Conservation (phyloP, 768 basidiomycete genomes). For the Kwoniella shandongensis region DNA sequence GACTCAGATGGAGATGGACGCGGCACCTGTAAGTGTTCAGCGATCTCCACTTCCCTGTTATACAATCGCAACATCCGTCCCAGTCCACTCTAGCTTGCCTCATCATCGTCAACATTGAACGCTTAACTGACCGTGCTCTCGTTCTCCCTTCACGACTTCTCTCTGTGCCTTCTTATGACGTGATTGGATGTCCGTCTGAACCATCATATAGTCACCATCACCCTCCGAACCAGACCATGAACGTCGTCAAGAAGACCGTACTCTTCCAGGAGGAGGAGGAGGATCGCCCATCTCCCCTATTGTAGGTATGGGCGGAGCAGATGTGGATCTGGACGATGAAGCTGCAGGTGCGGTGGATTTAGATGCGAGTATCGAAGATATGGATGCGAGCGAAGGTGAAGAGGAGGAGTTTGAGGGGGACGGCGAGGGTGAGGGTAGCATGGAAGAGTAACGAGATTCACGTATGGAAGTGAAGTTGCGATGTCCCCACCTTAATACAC, state of each 20-base stretch:
- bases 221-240: slow-evolving; percentile 43
- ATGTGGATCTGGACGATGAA: slow-evolving; percentile 16
- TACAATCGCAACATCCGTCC: too few relatives aligned
- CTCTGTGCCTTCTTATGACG: not conserved
- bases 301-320: slow-evolving; percentile 7
- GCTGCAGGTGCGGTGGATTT: slow-evolving; percentile 34
- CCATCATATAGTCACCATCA: slow-evolving; percentile 27
- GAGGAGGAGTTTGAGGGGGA: slow-evolving; percentile 7
- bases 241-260: slow-evolving; percentile 44
- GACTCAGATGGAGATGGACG: slow-evolving; percentile 47
- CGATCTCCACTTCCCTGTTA: too few relatives aligned
- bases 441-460: slow-evolving; percentile 31
- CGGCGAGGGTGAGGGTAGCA: slow-evolving; percentile 24
- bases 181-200: not conserved
- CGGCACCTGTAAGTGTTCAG: slow-evolving; percentile 31
- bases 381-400: slow-evolving; percentile 20
- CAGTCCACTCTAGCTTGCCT: too few relatives aligned
- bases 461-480: too few relatives aligned
- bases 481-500: not conserved
- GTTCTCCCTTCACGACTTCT: not conserved
- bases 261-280: slow-evolving; percentile 5
- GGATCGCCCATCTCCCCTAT: slow-evolving; percentile 11
- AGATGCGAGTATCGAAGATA: slow-evolving; percentile 43
- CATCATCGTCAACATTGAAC: too few relatives aligned
- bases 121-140: too few relatives aligned